Evolutionary conservation across 495 filamentous ascomycete species (phyloP), one percentile per base, ranked within the genome.

Genomic region (Aspergillus campestris): DNA sequence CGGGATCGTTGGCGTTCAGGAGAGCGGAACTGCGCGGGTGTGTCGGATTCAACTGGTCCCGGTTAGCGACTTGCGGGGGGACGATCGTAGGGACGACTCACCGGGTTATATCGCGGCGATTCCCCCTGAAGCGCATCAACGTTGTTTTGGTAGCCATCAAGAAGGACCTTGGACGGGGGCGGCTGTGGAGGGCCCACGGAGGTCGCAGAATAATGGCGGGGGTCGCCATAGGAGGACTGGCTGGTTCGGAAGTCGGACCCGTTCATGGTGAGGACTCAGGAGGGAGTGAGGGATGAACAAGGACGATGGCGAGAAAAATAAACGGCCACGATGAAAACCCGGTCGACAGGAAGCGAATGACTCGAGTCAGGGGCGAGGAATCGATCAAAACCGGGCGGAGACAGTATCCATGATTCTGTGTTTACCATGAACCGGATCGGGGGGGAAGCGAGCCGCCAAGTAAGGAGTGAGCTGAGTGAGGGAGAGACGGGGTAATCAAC

Each of bases 1-100:
- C 75, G 8, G 75, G 77, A 53, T 85, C 81, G 46, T 65, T 68
- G 40, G 65, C 51, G 48, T 75, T 69, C 18, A 73, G 59, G 9
- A 67, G 58, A 13, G 61, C 63, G 6, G 73, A 72, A 48, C 61
- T 73, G 33, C 60, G 62, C 13, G 60, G 62, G 38, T 65, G 62
- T 32, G 48, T 36, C 27, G 59, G 44, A 39, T 65, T 67, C 14
- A 64, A 45, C 65, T 70, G 48, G 24, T 32, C 13, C 29, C 42
- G 10, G 54, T 66, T 36, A 64, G 49, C 38, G 9, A 47, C 37
- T 31, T 35, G 27, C 34, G 10, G 31, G 30, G 18, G n/a, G 11
- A 32, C 8, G 28, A 31, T 32, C 29, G 36, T 11, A n/a, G 40
- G 32, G 41, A 53, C 40, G 44, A 56, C 64, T 46, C 64, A 73